A percentile compares a stretch with the other conserved stretches of the same genome.
Conservation (phyloP, 2,329 filamentous ascomycete genomes). For the Emmonsiellopsis sp. region DNA sequence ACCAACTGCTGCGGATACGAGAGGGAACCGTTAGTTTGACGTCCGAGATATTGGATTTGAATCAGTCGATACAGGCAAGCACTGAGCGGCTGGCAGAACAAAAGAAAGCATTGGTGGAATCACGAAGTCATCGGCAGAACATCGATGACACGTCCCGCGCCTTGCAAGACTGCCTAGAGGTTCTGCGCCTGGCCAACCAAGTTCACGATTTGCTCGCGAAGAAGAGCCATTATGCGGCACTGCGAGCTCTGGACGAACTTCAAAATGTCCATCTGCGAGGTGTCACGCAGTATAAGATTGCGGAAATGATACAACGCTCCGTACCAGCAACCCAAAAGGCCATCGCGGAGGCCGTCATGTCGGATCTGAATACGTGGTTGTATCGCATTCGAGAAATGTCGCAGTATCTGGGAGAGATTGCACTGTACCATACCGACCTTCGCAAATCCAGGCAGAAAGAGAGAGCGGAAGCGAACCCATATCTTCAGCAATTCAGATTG, state of each 20-base stretch:
- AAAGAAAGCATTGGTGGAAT: constrained; percentile 90
- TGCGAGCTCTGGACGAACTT: constrained; percentile 88
- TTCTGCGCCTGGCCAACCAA: constrained; percentile 84
- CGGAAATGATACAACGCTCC: constrained; percentile 90
- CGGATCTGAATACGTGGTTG: constrained; percentile 91
- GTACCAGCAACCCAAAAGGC: constrained; percentile 86
- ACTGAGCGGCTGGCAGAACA: constrained; percentile 90
- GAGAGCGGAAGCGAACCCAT: constrained; percentile 64
- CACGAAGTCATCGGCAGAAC: constrained; percentile 83
- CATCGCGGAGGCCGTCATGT: constrained; percentile 95
- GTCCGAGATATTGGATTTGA: constrained; percentile 81
- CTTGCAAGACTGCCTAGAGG: constrained; percentile 81
- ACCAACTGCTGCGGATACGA: constrained; percentile 82
- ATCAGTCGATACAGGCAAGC: constrained; percentile 88
- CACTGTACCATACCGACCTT: constrained; percentile 91
- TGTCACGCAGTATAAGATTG: constrained; percentile 87
- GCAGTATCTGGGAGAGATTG: constrained; percentile 89
- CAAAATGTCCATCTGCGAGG: constrained; percentile 95
- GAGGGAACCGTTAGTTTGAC: constrained; percentile 85
- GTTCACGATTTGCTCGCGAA: constrained; percentile 84
- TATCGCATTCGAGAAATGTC: constrained; percentile 92
- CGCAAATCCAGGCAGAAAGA: constrained; percentile 75
- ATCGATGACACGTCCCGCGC: constrained; percentile 88
- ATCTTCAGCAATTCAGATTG: constrained; percentile 73
- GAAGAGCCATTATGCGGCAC: constrained; percentile 90